Base-by-base conservation (phyloP, 768 basidiomycete genomes). In the Mycena venus region DNA sequence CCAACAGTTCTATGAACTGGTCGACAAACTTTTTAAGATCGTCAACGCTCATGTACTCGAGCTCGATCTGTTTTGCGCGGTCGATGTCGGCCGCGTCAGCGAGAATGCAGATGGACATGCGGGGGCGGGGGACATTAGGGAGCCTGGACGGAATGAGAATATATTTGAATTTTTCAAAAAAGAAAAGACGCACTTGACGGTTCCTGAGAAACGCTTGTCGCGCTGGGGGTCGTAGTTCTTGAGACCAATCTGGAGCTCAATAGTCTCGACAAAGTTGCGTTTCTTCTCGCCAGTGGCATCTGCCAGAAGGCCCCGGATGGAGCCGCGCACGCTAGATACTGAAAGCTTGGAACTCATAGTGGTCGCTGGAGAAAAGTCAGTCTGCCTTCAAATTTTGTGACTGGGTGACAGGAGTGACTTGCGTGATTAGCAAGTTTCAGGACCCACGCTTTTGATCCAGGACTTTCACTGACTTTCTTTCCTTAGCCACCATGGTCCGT, bases 151-250 rank as follows among this genome's bases (percentile, higher is more conserved):
- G 25, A 0, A 10, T 38, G 19, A 53, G 53, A 72, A 47, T 32
- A 34, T 9, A 34, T 31, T 51, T 21, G n/a, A n/a, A n/a, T 27
- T 25, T 27, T 36, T 34, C 14, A 32, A 65, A 10, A 15, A 36
- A 63, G 61, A 40, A 53, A 34, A 38, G 32, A 84, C 90, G 73
- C 77, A 97, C 97, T 97, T 98, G 87, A 98, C 96, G 62, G 96
- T 98, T 82, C 96, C 96, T 77, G 96, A 97, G 95, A 99, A 99
- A 96, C 98, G 98, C 90, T 99, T 99, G 87, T 99, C 98, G 77
- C 98, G 90, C 92, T 99, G 98, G 79, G 98, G 98, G 86, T 99
- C 97, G 89, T 98, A 98, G 91, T 98, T 98, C 90, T 98, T 98
- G 82, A 98, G 91, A 79, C 97, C 97, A 79, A 98, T 95, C 85